Base-by-base conservation (phyloP, 1,284 basidiomycete species). In the Prillingera fragicola region DNA sequence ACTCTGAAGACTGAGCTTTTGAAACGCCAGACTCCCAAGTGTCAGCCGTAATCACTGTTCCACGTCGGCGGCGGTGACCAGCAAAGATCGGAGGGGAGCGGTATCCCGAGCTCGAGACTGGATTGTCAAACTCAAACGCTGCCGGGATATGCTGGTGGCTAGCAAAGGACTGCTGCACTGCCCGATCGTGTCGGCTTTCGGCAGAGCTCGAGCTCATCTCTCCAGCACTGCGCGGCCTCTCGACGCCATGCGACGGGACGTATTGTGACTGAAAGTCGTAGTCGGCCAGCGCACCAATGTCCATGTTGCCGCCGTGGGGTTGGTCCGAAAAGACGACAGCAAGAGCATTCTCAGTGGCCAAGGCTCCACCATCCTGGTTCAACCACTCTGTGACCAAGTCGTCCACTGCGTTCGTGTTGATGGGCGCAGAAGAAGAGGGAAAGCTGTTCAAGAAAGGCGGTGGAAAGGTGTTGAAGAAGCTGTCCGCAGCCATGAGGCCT, bases 1-100 rank as follows among this genome's bases (percentile, higher is more conserved):
- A n/a, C 0, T 26, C 23, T 2, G 21, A 12, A 14, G 10, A 13
- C 9, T 17, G 38, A 6, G 33, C 6, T 4, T 23, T 19, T 2
- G 38, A 13, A 9, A 43, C 10, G 23, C 47, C 47, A 1, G 38
- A 37, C 13, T 49, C 42, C 47, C 47, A 49, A 4, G 38, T 44
- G 25, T 49, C 47, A 5, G 19, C 33, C 1, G 34, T 14, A 8
- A 41, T 14, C 5, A 42, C 39, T 3, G 34, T 41, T n/a, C 28
- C n/a, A n/a, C n/a, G 19, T 14, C 40, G 32, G 9, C 32, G 24
- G 14, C 23, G 13, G 5, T 23, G 26, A 17, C n/a, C n/a, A n/a
- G n/a, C n/a, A n/a, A n/a, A n/a, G n/a, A n/a, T n/a, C n/a, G n/a
- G n/a, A n/a, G n/a, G n/a, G n/a, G n/a, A n/a, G n/a, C n/a, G n/a